phyloP scores from a whole-genome alignment of 257 asterid species.

The Eustoma russellianum region DNA sequence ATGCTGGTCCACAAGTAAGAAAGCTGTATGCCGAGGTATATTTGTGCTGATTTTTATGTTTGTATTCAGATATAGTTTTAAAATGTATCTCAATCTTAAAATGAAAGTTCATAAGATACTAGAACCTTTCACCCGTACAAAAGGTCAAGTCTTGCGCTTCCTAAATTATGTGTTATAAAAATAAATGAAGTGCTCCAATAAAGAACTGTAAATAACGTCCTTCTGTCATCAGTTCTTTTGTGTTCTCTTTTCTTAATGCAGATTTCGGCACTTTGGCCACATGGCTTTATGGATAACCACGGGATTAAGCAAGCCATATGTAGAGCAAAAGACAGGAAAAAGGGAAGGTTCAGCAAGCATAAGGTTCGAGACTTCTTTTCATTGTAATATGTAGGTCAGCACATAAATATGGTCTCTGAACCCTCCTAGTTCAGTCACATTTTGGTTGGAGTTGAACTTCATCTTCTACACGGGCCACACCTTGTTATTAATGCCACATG shows the following conservation, averaged over 20 bases:
- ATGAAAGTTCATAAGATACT: not conserved
- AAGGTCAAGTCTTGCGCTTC: not conserved
- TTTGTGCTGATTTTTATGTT: too few species aligned
- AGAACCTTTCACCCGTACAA: not conserved
- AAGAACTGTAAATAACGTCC: too few species aligned
- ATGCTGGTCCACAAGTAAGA: slow-evolving; percentile 88
- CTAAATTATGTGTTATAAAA: too few species aligned
- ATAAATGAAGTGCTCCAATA: too few species aligned
- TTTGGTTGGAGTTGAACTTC: too few species aligned
- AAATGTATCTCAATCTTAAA: not conserved
- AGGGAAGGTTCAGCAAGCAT: slow-evolving; percentile 28
- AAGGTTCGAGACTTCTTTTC: slow-evolving; percentile 35
- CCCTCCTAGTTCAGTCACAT: too few species aligned
- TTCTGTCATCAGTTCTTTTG: not conserved
- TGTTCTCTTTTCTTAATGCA: slow-evolving; percentile 1
- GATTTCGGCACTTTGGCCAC: slow-evolving; percentile 91
- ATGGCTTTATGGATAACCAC: slow-evolving; percentile 79
- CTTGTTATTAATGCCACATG: too few species aligned
- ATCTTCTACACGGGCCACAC: too few species aligned
- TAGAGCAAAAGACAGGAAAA: slow-evolving; percentile 80
- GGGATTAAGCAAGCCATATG: slow-evolving; percentile 79
- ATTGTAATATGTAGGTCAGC: not conserved
- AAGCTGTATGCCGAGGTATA: slow-evolving; percentile 89
- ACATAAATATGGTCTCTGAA: not conserved
- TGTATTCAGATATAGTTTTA: too few species aligned